Percentiles rank a stretch among this genome's conserved stretches.
phyloP scores from a whole-genome alignment of 176 grass and related monocot genomes.

The Phragmites australis region DNA sequence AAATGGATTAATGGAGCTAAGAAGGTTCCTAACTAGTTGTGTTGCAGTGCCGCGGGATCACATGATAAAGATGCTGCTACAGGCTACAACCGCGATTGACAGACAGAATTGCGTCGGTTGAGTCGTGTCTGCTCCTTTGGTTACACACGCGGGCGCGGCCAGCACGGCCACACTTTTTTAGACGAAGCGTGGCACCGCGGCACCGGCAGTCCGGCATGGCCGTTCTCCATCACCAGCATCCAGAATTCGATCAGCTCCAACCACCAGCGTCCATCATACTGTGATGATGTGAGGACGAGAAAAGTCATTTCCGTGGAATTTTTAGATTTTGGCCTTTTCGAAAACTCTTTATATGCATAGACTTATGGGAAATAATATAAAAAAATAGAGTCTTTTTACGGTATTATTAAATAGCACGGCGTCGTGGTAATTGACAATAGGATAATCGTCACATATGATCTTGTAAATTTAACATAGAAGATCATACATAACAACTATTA shows the following conservation, averaged over 20 bases:
- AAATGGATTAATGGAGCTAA: background rate
- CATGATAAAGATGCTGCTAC: background rate
- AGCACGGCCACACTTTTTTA: background rate
- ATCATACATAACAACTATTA: too few relatives aligned
- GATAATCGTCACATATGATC: too few relatives aligned
- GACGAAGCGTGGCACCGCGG: background rate
- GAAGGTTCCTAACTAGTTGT: background rate
- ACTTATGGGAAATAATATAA: too few relatives aligned
- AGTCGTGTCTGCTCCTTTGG: background rate
- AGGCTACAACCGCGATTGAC: background rate
- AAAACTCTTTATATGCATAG: too few relatives aligned
- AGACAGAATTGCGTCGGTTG: background rate
- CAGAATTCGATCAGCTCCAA: background rate
- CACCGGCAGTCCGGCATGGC: background rate
- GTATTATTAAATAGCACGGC: too few relatives aligned
- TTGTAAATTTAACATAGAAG: too few relatives aligned
- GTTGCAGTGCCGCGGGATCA: background rate
- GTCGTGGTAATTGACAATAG: too few relatives aligned
- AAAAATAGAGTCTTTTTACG: too few relatives aligned
- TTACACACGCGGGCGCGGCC: background rate
- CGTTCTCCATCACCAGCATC: background rate
- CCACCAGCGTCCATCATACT: too few relatives aligned
- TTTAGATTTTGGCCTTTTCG: too few relatives aligned
- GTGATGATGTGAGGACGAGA: too few relatives aligned
- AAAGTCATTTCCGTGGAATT: too few relatives aligned